Evolutionary conservation across 345 rosid genomes (phyloP), one percentile per base, ranked within the genome.

Genomic region (Aquilaria yunnanensis): DNA sequence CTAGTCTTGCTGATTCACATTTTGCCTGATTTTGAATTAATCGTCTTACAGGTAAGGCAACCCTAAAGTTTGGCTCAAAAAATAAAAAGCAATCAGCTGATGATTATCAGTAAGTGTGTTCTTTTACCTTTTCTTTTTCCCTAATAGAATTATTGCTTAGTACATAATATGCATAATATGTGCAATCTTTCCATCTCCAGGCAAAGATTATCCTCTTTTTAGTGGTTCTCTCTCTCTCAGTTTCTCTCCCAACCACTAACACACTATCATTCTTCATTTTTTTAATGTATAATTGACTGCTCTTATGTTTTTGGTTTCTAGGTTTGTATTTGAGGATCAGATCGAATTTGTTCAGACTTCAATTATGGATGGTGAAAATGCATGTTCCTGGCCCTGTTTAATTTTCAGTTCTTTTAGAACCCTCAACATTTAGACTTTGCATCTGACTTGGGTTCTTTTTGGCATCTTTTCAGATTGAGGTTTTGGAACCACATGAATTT

Each of bases 311-410:
- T 61, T 88, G 98, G 77, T 90, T 70, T 77, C 92, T 90, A 92
- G 98, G 76, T 90, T 70, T 75, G 95, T 90, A 69, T 94, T 94
- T 65, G 99, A 90, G 81, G 96, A 94, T 76, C 95, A 94, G 80
- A 94, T 94, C 70, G 90, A 82, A 32, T 94, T 94, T 70, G 80
- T 94, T 67, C 86, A 80, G 85, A 90, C 85, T 63, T 79, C 87
- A 46, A 96, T 88, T 49, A 79, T 90, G 79, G 85, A 79, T 63
- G 99, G 97, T 65, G 99, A 88, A 66, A 81, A 83, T 74, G 98
- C 86, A 80, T 69, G 75, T 65, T 67, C 63, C 5, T 65, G 47
- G 59, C 33, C 29, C 11, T 66, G 14, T 57, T 61, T 32, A 56
- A 61, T n/a, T 29, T 62, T 16, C 54, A 33, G 32, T 62, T 46